These are phyloP conservation scores for Trichoderma sp. DNA, from an alignment of 2,329 filamentous ascomycete species.

Conservation along the genomic window DNA sequence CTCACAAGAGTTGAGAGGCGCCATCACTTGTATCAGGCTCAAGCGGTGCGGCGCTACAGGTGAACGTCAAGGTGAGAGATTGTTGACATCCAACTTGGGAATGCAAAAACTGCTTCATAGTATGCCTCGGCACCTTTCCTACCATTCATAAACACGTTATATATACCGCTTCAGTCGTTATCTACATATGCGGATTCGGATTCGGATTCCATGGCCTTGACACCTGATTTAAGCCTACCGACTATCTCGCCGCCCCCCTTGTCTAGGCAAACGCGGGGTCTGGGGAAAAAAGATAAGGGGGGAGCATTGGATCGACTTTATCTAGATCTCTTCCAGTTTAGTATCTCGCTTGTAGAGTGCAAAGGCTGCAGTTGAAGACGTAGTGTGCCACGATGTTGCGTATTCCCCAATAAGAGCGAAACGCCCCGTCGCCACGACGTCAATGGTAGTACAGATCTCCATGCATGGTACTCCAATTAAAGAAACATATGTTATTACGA, in stretches of 20 bases:
- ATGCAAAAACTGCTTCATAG: not conserved
- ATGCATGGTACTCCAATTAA: not conserved
- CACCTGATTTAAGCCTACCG: not conserved
- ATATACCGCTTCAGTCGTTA: not conserved
- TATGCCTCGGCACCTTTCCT: not conserved
- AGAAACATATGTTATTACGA: not conserved
- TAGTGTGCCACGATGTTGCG: not conserved
- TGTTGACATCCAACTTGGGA: too few species aligned
- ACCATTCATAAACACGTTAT: not conserved
- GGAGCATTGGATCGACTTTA: not conserved
- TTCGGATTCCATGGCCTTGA: not conserved
- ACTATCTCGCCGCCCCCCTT: not conserved
- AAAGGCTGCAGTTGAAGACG: not conserved
- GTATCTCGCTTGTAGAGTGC: not conserved
- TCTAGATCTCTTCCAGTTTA: constrained; percentile 1
- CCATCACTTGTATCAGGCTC: not conserved
- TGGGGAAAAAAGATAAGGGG: not conserved
- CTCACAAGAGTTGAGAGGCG: not conserved
- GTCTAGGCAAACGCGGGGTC: constrained; percentile 3
- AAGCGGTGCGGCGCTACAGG: not conserved
- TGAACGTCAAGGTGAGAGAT: not conserved
- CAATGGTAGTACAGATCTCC: constrained; percentile 3
- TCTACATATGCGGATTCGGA: constrained; percentile 1
- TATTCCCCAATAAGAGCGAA: not conserved
- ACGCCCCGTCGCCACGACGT: not conserved